These are phyloP conservation scores for Cyclostephanos invisitatus DNA, from an alignment of 108 stramenopile genomes.

Conservation along the genomic window DNA sequence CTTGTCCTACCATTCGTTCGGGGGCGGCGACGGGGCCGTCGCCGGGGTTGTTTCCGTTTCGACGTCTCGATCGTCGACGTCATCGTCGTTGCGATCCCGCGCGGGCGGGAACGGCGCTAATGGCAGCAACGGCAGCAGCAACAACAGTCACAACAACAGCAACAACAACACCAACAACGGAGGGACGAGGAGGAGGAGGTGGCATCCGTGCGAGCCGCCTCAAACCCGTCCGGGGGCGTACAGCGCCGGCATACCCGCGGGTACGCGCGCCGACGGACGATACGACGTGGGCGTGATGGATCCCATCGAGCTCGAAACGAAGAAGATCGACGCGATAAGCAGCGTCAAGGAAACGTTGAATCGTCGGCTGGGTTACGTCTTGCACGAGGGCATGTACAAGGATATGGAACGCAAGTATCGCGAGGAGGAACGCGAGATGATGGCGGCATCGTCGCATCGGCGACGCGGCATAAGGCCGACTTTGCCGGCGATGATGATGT, in stretches of 20 bases:
- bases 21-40: too few species aligned
- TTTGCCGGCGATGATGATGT: slow-evolving; percentile 19
- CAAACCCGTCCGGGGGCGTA: neutral
- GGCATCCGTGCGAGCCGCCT: neutral
- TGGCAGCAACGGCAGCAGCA: neutral
- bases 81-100: too few species aligned
- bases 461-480: neutral
- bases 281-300: slow-evolving; percentile 5
- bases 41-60: too few species aligned
- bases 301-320: slow-evolving; percentile 10
- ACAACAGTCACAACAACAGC: neutral
- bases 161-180: neutral
- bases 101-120: neutral
- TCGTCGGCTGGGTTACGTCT: slow-evolving; percentile 6
- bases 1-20: too few species aligned
- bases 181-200: neutral
- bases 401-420: slow-evolving; percentile 22
- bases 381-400: slow-evolving; percentile 14
- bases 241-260: neutral
- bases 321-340: slow-evolving; percentile 21
- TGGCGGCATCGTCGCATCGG: slow-evolving; percentile 3
- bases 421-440: slow-evolving; percentile 18
- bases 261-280: neutral
- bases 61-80: neutral
- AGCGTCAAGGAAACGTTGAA: slow-evolving; percentile 15